Evolutionary conservation across 495 filamentous ascomycete species (phyloP).

Genomic region (Haplographium delicatum): DNA sequence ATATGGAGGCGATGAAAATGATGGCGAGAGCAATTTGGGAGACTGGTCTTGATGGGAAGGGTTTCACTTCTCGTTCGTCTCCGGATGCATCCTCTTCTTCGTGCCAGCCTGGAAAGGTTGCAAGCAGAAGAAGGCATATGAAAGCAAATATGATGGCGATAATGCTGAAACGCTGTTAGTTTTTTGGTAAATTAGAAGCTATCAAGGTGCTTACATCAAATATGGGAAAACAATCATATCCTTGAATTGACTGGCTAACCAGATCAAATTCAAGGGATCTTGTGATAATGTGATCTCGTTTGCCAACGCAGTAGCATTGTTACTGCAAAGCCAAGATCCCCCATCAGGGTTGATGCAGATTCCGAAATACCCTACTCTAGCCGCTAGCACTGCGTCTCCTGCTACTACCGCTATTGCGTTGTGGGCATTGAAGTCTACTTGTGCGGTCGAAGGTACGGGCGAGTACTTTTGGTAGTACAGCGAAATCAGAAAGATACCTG

Average conservation of each 20-base stretch:
- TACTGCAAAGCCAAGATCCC: conserved; percentile 66
- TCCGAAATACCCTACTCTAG: conserved; percentile 65
- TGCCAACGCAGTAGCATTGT: conserved; percentile 71
- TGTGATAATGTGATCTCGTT: conserved; percentile 63
- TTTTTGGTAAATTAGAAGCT: not conserved
- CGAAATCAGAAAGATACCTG: conserved; percentile 73
- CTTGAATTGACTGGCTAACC: conserved; percentile 74
- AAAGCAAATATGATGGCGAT: conserved; percentile 79
- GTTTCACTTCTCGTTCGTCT: conserved; percentile 66
- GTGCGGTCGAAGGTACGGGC: conserved; percentile 62
- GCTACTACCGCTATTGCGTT: conserved; percentile 70
- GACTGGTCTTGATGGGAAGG: conserved; percentile 70
- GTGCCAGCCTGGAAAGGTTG: conserved; percentile 80
- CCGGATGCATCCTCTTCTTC: conserved; percentile 62
- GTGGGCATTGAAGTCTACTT: conserved; percentile 80
- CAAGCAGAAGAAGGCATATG: conserved; percentile 66
- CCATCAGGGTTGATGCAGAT: conserved; percentile 73
- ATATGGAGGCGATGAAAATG: conserved; percentile 74
- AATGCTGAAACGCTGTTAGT: conserved; percentile 47
- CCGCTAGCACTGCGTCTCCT: conserved; percentile 58
- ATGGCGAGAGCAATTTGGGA: conserved; percentile 70
- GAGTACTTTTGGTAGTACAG: conserved; percentile 66
- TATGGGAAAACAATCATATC: conserved; percentile 80
- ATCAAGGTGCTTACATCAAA: conserved; percentile 48
- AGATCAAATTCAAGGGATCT: conserved; percentile 76